Evolutionary conservation across 176 grass and related monocot species (phyloP).

Genomic region (Tuctoria greenei): DNA sequence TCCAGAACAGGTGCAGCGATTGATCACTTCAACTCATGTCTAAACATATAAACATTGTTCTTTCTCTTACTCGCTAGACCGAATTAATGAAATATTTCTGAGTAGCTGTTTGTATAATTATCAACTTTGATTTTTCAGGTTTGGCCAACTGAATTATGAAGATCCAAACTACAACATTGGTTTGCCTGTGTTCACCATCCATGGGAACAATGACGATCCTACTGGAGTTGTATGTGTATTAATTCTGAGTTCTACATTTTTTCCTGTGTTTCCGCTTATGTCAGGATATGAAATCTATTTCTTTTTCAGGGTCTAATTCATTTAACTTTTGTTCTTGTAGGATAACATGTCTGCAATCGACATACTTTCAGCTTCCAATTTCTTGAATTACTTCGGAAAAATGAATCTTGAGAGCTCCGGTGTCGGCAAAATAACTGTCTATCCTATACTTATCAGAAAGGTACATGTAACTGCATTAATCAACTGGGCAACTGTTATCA

Average conservation of each 20-base stretch:
- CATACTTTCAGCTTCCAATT: slow-evolving; percentile 69
- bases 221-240: slow-evolving; percentile 66
- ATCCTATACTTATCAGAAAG: slow-evolving; percentile 78
- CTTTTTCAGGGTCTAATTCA: background rate
- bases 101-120: background rate
- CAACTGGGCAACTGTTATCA: too few species aligned
- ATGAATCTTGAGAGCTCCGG: slow-evolving; percentile 61
- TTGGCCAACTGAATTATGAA: slow-evolving; percentile 77
- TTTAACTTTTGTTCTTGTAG: slow-evolving; percentile 32
- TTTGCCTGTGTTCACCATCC: slow-evolving; percentile 84
- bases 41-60: background rate
- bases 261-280: background rate
- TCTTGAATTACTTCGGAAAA: slow-evolving; percentile 95
- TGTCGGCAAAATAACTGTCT: slow-evolving; percentile 56
- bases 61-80: too few species aligned
- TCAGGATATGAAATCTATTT: background rate
- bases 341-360: slow-evolving; percentile 79
- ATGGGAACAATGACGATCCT: slow-evolving; percentile 84
- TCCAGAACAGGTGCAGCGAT: slow-evolving; percentile 42
- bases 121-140: slow-evolving; percentile 36
- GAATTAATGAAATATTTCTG: background rate
- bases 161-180: slow-evolving; percentile 78
- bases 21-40: background rate
- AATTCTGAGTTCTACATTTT: background rate
- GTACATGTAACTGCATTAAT: slow-evolving; percentile 26